Conservation (phyloP, 345 rosid species). For the Camelina hispida region DNA sequence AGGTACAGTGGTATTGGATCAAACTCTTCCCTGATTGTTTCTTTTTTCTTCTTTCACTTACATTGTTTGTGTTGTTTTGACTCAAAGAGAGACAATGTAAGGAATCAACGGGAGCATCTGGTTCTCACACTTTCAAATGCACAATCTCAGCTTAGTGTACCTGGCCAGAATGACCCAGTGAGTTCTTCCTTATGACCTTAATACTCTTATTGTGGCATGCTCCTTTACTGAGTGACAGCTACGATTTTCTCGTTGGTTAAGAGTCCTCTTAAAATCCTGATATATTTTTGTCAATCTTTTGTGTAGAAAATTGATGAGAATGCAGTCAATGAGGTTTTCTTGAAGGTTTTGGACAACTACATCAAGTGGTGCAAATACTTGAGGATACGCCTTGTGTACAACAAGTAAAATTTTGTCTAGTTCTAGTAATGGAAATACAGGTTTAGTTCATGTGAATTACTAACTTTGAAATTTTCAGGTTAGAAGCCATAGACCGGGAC, state of each 20-base stretch:
- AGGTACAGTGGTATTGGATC: constrained; percentile 59
- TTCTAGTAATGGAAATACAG: constrained; percentile 25
- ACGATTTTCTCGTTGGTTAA: constrained; percentile 24
- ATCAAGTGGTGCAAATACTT: constrained; percentile 98
- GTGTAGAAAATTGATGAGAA: constrained; percentile 92
- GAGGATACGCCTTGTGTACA: constrained; percentile 79
- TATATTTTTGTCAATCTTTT: neutral
- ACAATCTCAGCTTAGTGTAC: constrained; percentile 76
- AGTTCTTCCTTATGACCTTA: constrained; percentile 47
- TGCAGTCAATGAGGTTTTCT: constrained; percentile 89
- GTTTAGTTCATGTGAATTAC: constrained; percentile 25
- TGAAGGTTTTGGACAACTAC: constrained; percentile 89
- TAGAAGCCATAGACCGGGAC: constrained; percentile 86
- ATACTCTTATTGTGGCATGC: constrained; percentile 24
- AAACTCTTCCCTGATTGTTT: constrained; percentile 21
- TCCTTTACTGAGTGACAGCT: constrained; percentile 15
- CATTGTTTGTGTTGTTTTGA: constrained; percentile 10
- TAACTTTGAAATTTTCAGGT: constrained; percentile 50
- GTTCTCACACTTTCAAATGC: constrained; percentile 87
- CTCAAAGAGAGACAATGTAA: constrained; percentile 85
- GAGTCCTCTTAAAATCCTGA: constrained; percentile 3
- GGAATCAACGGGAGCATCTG: constrained; percentile 95
- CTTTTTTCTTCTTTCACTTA: constrained; percentile 25
- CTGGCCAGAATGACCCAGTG: constrained; percentile 76
- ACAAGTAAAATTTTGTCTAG: constrained; percentile 58